Base-by-base conservation (phyloP, 306 rosid species). In the Prosopis cineraria region DNA sequence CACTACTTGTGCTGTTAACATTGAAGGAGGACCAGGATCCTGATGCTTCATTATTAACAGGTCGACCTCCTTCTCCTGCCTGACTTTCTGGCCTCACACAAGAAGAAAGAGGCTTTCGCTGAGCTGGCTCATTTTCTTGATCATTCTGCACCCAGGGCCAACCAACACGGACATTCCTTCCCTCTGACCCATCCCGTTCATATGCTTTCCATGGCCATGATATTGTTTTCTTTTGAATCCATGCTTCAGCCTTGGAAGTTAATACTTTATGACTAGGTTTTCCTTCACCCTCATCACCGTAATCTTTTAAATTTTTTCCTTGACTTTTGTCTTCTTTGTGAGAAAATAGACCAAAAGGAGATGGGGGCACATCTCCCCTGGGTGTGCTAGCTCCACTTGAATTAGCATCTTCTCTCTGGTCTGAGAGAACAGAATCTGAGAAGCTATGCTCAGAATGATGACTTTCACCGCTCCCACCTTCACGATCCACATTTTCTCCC, bases 311-410 rank as follows among this genome's bases (percentile, higher is more conserved):
- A 82, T 44, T 34, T 75, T 84, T 94, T 45, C 90, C 95, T 22
- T 82, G 88, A 29, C 84, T 79, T 78, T 83, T 90, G 66, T 92
- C 97, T 41, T 92, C 98, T 30, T 48, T 52, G 2, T 56, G 84
- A 78, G 92, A 85, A 64, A 85, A 85, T 16, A 74, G 79, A 73
- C 98, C 93, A 68, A 84, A 85, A 65, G 93, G 74, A 63, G 90
- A 80, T 30, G 82, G 93, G 19, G 73, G 72, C 56, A 88, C 47
- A 74, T 96, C 99, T 41, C 90, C 98, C 68, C 97, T 89, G 29
- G 98, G 96, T 5, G 99, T 96, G 85, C 94, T 90, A 78, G 96
- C 98, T 82, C 96, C 98, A 68, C 99, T 96, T 20, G 98, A 96
- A 87, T 77, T 88, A 36, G 90, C 98, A 79, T 96, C 99, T 67